Percentiles rank a stretch among this genome's conserved stretches.
These are phyloP conservation scores for Paracamarosporium sp. DNA, from an alignment of 2,329 filamentous ascomycete genomes.

Conservation along the genomic window DNA sequence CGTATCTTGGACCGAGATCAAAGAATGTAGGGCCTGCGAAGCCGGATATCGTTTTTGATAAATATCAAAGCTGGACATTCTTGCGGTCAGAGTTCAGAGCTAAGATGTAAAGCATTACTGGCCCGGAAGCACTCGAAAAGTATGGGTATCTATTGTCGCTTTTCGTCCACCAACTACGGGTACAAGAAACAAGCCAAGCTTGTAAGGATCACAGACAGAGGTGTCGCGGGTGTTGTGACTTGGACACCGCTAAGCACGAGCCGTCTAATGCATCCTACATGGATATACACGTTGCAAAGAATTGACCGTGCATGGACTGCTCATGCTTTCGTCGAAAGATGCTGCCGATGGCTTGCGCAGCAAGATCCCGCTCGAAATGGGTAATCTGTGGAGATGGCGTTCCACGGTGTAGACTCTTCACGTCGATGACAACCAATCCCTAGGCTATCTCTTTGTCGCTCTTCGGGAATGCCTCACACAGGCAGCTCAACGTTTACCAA, in stretches of 20 bases:
- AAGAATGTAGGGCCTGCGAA: background rate
- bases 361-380: background rate
- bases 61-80: background rate
- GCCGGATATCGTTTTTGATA: background rate
- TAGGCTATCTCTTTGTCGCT: background rate
- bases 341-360: background rate
- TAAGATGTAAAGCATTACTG: background rate
- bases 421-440: background rate
- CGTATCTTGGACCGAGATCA: background rate
- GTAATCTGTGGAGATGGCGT: background rate
- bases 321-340: background rate
- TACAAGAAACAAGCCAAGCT: background rate
- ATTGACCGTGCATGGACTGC: too few species aligned
- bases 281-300: background rate
- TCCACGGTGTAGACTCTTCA: background rate
- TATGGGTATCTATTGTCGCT: background rate
- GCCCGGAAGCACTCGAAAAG: background rate
- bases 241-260: background rate
- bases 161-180: background rate
- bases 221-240: background rate
- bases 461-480: background rate
- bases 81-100: background rate
- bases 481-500: slow-evolving; percentile 12
- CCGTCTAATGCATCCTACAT: background rate
- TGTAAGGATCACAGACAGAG: background rate